Evolutionary conservation across 352 stramenopile species (phyloP).

Genomic region (Elongisporangium undulatum): DNA sequence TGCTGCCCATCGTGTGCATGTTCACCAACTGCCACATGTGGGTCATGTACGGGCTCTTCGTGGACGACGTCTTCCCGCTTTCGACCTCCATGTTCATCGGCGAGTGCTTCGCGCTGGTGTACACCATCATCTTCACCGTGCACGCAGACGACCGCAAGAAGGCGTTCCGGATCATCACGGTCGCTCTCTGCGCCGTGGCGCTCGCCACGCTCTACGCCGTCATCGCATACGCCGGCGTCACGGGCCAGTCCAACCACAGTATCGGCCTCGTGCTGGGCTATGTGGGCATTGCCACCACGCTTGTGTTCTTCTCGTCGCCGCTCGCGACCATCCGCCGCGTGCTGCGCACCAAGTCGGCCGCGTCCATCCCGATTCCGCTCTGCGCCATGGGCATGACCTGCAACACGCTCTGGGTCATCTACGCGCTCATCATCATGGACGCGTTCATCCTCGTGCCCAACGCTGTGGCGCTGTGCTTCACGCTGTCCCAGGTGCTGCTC

Average conservation of each 20-base stretch:
- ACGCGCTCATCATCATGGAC: slow-evolving; percentile 6
- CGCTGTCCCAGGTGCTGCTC: no score
- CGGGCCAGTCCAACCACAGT: slow-evolving; percentile 7
- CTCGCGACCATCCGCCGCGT: slow-evolving; percentile 29
- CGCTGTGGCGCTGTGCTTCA: no score
- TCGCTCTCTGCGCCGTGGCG: slow-evolving; percentile 3
- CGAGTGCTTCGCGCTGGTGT: slow-evolving; percentile 2
- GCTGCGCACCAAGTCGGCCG: slow-evolving; percentile 20
- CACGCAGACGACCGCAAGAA: slow-evolving; percentile 17
- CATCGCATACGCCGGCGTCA: slow-evolving; percentile 11
- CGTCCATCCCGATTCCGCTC: slow-evolving; percentile 25
- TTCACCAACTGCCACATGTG: slow-evolving; percentile 26
- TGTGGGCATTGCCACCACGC: slow-evolving; percentile 26
- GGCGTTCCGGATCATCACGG: slow-evolving; percentile 8
- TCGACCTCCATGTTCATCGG: slow-evolving; percentile 10
- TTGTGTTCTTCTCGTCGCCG: slow-evolving; percentile 38
- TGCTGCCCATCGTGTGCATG: slow-evolving; percentile 20
- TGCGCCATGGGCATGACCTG: slow-evolving; percentile 22
- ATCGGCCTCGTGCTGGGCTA: slow-evolving; percentile 24
- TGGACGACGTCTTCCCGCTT: slow-evolving; percentile 14
- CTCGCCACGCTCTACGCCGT: slow-evolving; percentile 15
- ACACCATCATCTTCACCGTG: slow-evolving; percentile 8
- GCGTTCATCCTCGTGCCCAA: slow-evolving; percentile 2
- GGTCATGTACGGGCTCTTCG: slow-evolving; percentile 21
- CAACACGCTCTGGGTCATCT: slow-evolving; percentile 3